These are phyloP conservation scores for Hyphopichia khmerensis DNA, from an alignment of 1,139 yeast genomes.

Conservation along the genomic window DNA sequence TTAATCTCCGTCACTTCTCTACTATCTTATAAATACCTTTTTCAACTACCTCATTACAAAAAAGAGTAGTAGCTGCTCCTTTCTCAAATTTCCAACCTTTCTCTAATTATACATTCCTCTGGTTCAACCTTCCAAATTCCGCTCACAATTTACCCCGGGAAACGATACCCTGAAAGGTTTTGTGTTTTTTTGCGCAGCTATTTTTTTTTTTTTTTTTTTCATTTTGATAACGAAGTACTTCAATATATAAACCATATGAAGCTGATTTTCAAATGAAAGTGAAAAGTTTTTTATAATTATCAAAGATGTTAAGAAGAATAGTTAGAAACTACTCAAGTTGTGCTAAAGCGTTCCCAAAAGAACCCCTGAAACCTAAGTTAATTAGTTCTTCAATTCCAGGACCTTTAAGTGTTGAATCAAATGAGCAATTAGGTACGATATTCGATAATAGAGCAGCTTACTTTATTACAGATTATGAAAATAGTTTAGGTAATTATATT, in stretches of 20 bases:
- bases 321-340: not conserved
- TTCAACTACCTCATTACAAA: no score
- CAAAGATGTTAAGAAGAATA: no score
- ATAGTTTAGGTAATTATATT: slow-evolving; percentile 68
- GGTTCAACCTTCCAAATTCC: not conserved
- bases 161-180: not conserved
- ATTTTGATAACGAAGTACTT: not conserved
- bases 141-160: not conserved
- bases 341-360: slow-evolving; percentile 43
- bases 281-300: no score
- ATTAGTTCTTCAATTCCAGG: slow-evolving; percentile 56
- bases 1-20: no score
- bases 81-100: no score
- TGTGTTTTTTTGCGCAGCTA: not conserved
- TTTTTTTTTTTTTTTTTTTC: not conserved
- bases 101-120: no score
- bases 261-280: no score
- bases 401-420: slow-evolving; percentile 49
- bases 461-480: slow-evolving; percentile 63
- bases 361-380: slow-evolving; percentile 53
- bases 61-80: not conserved
- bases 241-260: no score
- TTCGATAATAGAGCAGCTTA: slow-evolving; percentile 71
- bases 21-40: no score
- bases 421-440: slow-evolving; percentile 51